Evolutionary conservation across 495 filamentous ascomycete genomes (phyloP).

Genomic region (Penicillium mononematosum): DNA sequence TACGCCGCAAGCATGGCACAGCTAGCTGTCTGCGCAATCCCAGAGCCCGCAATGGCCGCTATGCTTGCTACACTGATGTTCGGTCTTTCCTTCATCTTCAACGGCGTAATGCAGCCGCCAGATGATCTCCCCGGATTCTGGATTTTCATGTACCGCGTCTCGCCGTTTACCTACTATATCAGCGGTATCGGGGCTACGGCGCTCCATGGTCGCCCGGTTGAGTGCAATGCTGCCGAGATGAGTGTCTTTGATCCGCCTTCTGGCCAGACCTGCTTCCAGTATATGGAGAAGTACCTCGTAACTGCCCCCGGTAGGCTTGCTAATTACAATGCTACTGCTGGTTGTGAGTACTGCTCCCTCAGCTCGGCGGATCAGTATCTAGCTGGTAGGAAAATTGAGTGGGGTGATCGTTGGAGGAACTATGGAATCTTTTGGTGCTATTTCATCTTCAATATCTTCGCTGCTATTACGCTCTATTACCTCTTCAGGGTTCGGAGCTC

Average conservation of each 20-base stretch:
- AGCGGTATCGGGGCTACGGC: constrained; percentile 53
- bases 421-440: constrained; percentile 63
- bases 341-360: constrained; percentile 60
- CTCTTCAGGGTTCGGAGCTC: constrained; percentile 53
- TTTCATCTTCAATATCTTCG: constrained; percentile 65
- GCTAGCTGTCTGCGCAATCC: constrained; percentile 53
- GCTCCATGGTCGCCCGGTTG: constrained; percentile 53
- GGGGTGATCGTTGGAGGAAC: constrained; percentile 62
- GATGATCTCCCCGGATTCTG: constrained; percentile 62
- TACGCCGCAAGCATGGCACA: constrained; percentile 47
- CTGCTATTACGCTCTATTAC: constrained; percentile 66
- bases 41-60: constrained; percentile 51
- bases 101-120: constrained; percentile 59
- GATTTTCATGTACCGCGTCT: constrained; percentile 75
- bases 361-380: constrained; percentile 59
- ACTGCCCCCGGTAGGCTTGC: constrained; percentile 50
- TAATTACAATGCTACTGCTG: constrained; percentile 46
- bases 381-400: constrained; percentile 44
- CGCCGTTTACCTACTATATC: constrained; percentile 66
- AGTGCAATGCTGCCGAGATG: constrained; percentile 55
- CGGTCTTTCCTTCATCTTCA: constrained; percentile 55
- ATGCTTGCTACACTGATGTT: constrained; percentile 56
- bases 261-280: constrained; percentile 54
- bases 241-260: constrained; percentile 50
- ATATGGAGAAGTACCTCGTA: constrained; percentile 49